Evolutionary conservation across 495 filamentous ascomycete genomes (phyloP), one percentile per base, ranked within the genome.

Genomic region (Penicillium samsonianum): DNA sequence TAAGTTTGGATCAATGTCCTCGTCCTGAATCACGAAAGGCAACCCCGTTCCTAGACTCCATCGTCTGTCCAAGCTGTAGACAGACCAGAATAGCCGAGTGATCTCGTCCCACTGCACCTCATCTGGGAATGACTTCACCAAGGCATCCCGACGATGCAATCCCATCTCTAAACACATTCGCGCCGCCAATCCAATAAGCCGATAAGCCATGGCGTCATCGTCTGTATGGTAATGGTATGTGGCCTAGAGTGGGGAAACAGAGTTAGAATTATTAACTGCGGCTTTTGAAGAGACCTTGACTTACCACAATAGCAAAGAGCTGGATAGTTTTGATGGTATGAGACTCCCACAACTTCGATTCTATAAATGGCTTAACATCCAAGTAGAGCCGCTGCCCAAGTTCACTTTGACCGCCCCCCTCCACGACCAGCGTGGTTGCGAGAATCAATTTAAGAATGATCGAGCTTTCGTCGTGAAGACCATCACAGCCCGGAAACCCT

Each of bases 161-260:
- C 91, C 91, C 47, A 93, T 74, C 69, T 94, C 90, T 5, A 94
- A 75, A 57, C 89, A 92, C 70, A 91, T 82, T 1, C 90, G 82
- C 7, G 85, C 82, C 10, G 88, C 84, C 47, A 91, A 76, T 11
- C 91, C 91, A 59, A 91, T 90, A 17, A 90, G 74, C 1, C 91
- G 82, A 83, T 91, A 96, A 7, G 88, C 87, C 59, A 90, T 81
- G 3, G 85, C 79, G 69, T 96, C 91, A 61, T 94, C 88, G 53
- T 90, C 90, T 20, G 82, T 84, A 49, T 93, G 85, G 58, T 90
- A 96, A 64, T 91, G 82, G 72, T 95, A 96, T 45, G 90, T 92
- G 19, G 88, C 89, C 87, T 90, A 38, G 44, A 1, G 35, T 43
- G 4, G 8, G 8, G 26, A 26, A 54, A 26, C n/a, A 65, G 52